Evolutionary conservation across 2,329 filamentous ascomycete genomes (phyloP), one percentile per base, ranked within the genome.

Genomic region (Bertia moriformis): DNA sequence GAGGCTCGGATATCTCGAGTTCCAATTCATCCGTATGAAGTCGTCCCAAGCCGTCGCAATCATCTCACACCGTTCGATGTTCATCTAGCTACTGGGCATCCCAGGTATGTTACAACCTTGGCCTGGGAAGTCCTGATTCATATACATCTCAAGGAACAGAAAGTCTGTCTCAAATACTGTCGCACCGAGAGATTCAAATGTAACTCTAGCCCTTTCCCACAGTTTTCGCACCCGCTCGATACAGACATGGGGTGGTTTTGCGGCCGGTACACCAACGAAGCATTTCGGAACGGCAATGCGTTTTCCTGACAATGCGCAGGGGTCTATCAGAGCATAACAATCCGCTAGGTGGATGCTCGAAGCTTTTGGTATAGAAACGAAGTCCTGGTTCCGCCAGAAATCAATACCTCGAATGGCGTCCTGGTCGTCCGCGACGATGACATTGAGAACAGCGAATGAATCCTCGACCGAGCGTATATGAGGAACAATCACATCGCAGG

Each of bases 321-420:
- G n/a, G n/a, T n/a, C n/a, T n/a, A n/a, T n/a, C 12, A 12, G n/a
- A 12, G n/a, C n/a, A n/a, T 5, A 14, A 37, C 18, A 41, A 42
- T 38, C 27, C 18, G 17, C 41, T 38, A 15, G 39, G 43, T 3
- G 43, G 14, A 3, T 27, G 19, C 18, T 39, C 42, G n/a, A 33
- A 37, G 4, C 39, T 38, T 10, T 24, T 18, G 12, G 42, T 40
- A 30, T 42, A 44, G n/a, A n/a, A n/a, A n/a, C n/a, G n/a, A n/a
- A n/a, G n/a, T 50, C 51, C 41, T 77, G 71, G 14, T 65, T 57
- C 3, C 67, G 56, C 62, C 70, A 75, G 45, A 76, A 75, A 43
- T 76, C 70, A 75, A 52, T 0, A 76, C 45, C 0, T 51, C 48
- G 7, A 73, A 54, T 50, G 75, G 53, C 47, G 75, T 71, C 2